Percentiles rank a stretch among this genome's conserved stretches.
phyloP scores from a whole-genome alignment of 371 early-diverging fungal species.

The Catenaria anguillulae region DNA sequence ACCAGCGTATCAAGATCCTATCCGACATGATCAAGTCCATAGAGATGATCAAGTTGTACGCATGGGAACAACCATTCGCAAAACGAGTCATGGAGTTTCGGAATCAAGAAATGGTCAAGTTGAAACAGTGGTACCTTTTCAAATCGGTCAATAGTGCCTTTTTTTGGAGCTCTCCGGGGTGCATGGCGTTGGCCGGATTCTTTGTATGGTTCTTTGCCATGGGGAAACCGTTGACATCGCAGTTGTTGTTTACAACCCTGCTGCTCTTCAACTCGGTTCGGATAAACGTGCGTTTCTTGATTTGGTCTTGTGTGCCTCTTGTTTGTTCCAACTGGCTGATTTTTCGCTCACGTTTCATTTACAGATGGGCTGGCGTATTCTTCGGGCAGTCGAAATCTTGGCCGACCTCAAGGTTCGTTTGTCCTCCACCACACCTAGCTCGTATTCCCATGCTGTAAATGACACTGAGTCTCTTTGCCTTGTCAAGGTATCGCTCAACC shows the following conservation, averaged over 20 bases:
- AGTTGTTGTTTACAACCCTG: not conserved
- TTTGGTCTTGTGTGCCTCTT: no score
- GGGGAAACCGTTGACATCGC: not conserved
- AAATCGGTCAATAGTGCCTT: not conserved
- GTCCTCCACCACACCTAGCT: not conserved
- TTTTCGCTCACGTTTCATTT: no score
- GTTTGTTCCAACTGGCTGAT: no score
- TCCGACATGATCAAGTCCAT: slow-evolving; percentile 15
- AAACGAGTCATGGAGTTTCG: not conserved
- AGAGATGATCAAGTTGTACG: slow-evolving; percentile 76
- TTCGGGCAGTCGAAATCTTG: no score
- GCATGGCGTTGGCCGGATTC: not conserved
- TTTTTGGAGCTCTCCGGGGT: not conserved
- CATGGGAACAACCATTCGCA: slow-evolving; percentile 11
- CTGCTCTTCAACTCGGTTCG: not conserved
- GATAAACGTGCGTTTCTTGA: no score
- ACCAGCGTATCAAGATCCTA: not conserved
- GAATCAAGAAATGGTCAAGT: not conserved
- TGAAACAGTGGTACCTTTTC: not conserved
- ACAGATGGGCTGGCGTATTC: no score
- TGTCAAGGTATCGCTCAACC: not conserved
- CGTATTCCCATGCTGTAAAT: not conserved
- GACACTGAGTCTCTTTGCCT: not conserved
- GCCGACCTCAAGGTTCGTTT: no score
- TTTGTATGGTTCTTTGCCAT: not conserved